Evolutionary conservation across 768 basidiomycete genomes (phyloP), one percentile per base, ranked within the genome.

Genomic region (Sistotremastrum suecicum): DNA sequence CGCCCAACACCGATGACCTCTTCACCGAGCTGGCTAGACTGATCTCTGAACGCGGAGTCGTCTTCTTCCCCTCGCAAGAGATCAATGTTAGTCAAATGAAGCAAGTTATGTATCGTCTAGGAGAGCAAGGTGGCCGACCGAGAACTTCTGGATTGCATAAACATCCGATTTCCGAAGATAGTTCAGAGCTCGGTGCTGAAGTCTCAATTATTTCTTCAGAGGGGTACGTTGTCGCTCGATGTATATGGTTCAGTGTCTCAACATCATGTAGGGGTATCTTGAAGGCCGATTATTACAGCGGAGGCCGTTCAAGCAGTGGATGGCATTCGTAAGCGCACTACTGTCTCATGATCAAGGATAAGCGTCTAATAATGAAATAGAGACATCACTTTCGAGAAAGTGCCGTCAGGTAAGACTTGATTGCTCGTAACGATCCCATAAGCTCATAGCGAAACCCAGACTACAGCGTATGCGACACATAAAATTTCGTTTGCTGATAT

Each of bases 11-110:
- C 5, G 74, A 76, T 50, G 68, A 69, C 48, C 60, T 75, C 42
- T 58, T 78, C 48, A 63, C 64, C 20, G 76, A 77, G 52, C 68
- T 79, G 5, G 74, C 76, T 0, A 64, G 65, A 2, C 65, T 76
- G 37, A 20, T 20, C 20, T 20, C 20, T 20, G 20, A 20, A 20
- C 72, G 78, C 33, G 76, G 77, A 3, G 78, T 80, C 41, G 75
- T 79, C 4, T 81, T 81, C 61, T 76, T 81, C 66, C 66, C 69
- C 7, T 62, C 68, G 12, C 76, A 78, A 56, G 66, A 71, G 50
- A 56, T 80, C 43, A 63, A 57, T 3, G 56, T 72, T 36, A 63
- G 66, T 30, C 66, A 76, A 52, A 75, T 78, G 60, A 70, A 68
- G 48, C 53, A 62, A 43, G 70, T 80, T 11, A 72, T 60, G 4